These are phyloP conservation scores for Monosporozyma solicola DNA, from an alignment of 805 yeast genomes.

Conservation along the genomic window DNA sequence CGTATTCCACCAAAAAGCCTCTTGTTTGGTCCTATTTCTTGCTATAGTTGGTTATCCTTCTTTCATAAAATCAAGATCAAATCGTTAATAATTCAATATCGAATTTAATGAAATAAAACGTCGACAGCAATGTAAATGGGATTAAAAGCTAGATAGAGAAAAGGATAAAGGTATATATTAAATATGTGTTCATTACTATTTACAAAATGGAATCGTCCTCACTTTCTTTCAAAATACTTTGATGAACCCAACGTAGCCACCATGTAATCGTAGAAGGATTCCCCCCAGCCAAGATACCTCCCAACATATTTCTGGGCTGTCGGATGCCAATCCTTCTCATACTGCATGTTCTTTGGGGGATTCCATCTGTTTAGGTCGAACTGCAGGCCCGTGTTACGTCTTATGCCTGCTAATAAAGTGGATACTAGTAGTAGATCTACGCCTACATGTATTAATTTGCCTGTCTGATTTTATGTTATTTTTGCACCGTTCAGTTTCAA, in stretches of 20 bases:
- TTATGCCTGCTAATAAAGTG: conserved; percentile 63
- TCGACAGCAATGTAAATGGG: too few species aligned
- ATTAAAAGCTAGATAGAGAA: too few species aligned
- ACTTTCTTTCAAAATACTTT: conserved; percentile 59
- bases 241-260: conserved; percentile 65
- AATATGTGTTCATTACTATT: neutral
- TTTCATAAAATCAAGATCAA: neutral
- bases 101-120: neutral
- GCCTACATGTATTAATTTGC: conserved; percentile 49
- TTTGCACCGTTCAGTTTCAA: neutral
- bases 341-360: conserved; percentile 27
- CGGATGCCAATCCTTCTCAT: conserved; percentile 28
- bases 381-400: conserved; percentile 60
- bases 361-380: conserved; percentile 36
- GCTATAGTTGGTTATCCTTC: neutral
- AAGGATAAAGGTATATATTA: too few species aligned
- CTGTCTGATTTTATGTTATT: conserved; percentile 26
- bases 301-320: conserved; percentile 40
- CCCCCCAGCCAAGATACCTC: conserved; percentile 79
- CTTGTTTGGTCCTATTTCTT: neutral
- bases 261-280: conserved; percentile 63
- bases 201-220: conserved; percentile 1
- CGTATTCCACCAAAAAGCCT: too few species aligned
- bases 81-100: neutral
- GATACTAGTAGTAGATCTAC: conserved; percentile 55